These are phyloP conservation scores for Anthracocystis panici-leucophaei DNA, from an alignment of 1,284 basidiomycete species.

Conservation along the genomic window DNA sequence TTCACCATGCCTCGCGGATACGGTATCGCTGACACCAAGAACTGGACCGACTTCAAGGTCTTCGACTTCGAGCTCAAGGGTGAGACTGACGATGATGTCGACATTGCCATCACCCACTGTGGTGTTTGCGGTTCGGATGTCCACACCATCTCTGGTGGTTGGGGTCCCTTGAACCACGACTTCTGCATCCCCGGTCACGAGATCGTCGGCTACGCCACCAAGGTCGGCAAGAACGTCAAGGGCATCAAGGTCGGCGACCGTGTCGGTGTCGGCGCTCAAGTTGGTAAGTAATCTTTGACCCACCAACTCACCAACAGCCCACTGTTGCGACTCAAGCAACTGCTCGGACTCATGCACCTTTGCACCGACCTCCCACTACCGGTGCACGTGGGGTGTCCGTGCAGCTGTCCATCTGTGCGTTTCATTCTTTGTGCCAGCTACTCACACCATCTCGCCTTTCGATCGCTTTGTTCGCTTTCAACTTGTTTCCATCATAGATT, in stretches of 20 bases:
- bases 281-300: constrained; percentile 54
- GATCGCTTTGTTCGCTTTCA: background rate
- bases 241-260: constrained; percentile 76
- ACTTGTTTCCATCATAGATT: constrained; percentile 10
- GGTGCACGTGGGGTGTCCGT: background rate
- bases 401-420: background rate
- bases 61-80: constrained; percentile 67
- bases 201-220: constrained; percentile 75
- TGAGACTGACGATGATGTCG: constrained; percentile 63
- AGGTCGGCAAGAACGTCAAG: constrained; percentile 72
- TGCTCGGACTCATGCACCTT: too few relatives aligned
- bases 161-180: constrained; percentile 60
- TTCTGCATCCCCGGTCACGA: constrained; percentile 74
- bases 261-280: constrained; percentile 77
- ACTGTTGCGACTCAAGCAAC: too few relatives aligned
- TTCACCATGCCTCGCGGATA: constrained; percentile 61
- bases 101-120: constrained; percentile 64
- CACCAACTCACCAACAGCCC: too few relatives aligned
- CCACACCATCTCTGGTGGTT: constrained; percentile 66
- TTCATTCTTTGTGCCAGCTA: background rate
- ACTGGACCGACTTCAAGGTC: constrained; percentile 69
- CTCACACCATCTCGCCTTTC: background rate
- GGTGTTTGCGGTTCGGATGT: constrained; percentile 64
- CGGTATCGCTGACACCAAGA: constrained; percentile 65
- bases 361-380: background rate